Percentiles rank a stretch among this genome's conserved stretches.
Conservation (phyloP, 139 green algal genomes). For the Zygnema cylindricum region DNA sequence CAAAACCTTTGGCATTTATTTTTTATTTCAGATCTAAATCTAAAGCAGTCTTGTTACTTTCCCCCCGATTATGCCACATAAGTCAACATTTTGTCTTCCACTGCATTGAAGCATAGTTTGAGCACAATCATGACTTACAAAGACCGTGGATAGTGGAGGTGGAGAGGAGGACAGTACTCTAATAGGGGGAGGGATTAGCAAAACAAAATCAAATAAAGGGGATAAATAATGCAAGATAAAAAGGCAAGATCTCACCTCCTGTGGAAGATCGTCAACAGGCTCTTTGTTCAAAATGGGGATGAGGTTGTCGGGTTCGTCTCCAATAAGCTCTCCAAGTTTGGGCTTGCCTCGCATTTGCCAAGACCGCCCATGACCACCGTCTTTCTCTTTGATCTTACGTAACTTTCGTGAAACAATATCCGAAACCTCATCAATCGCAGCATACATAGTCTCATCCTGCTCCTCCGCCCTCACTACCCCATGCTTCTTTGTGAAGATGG, state of each 20-base stretch:
- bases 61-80: no score
- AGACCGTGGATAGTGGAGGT: no score
- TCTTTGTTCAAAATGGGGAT: conserved; percentile 27
- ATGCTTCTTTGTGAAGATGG: conserved; percentile 65
- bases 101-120: no score
- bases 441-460: conserved; percentile 56
- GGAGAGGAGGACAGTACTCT: no score
- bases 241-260: conserved; percentile 36
- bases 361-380: conserved; percentile 56
- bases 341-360: conserved; percentile 56
- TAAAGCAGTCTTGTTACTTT: no score
- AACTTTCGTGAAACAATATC: conserved; percentile 60
- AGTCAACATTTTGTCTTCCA: no score
- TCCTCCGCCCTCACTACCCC: conserved; percentile 64
- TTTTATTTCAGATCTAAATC: no score
- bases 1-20: no score
- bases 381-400: conserved; percentile 68
- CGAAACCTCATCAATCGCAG: conserved; percentile 58
- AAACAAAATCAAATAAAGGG: no score
- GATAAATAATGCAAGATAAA: neutral
- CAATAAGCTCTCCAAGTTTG: conserved; percentile 54
- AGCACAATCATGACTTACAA: no score
- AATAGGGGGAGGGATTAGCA: no score
- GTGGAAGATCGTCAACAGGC: neutral
- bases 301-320: neutral